Evolutionary conservation across 441 rosid genomes (phyloP), one percentile per base, ranked within the genome.

Genomic region (Gossypium schwendimanii): DNA sequence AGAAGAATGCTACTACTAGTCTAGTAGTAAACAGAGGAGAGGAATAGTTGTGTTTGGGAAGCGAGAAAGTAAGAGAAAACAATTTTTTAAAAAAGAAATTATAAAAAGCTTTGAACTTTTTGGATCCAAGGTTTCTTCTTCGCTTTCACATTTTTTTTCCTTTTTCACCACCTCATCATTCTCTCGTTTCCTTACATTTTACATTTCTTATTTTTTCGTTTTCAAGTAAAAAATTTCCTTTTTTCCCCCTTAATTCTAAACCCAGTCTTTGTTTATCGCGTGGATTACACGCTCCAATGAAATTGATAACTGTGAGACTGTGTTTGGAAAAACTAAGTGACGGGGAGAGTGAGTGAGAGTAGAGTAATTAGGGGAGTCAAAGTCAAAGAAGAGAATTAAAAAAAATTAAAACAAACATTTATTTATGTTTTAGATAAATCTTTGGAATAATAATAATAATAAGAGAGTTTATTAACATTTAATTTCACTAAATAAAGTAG

Each of bases 121-220:
- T 75, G 87, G 88, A 85, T 85, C 91, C 82, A 85, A 79, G 74
- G 78, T 70, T 36, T 74, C 69, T 52, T 70, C 50, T 64, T 18
- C 21, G 1, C 54, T 21, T 62, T 50, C 18, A 45, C 39, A 60
- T 11, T 61, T 47, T 24, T 54, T 55, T 4, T 1, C 28, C 28
- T 28, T 65, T 52, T 76, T 75, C 82, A 73, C 82, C 50, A 15
- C 64, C 60, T 73, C 80, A 76, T 79, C 83, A 77, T 49, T 72
- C 76, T 70, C 63, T 78, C 73, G 75, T 61, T 81, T 80, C 75
- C 47, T 53, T 62, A 39, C 20, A 23, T 17, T 9, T 45, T 36
- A 44, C 49, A 18, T 23, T 71, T 71, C 11, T 31, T 54, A 63
- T 52, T 66, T 36, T 5, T 36, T 49, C 15, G 17, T 10, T 45